Evolutionary conservation across 352 stramenopile species (phyloP).

Genomic region (Globisporangium spiculum): DNA sequence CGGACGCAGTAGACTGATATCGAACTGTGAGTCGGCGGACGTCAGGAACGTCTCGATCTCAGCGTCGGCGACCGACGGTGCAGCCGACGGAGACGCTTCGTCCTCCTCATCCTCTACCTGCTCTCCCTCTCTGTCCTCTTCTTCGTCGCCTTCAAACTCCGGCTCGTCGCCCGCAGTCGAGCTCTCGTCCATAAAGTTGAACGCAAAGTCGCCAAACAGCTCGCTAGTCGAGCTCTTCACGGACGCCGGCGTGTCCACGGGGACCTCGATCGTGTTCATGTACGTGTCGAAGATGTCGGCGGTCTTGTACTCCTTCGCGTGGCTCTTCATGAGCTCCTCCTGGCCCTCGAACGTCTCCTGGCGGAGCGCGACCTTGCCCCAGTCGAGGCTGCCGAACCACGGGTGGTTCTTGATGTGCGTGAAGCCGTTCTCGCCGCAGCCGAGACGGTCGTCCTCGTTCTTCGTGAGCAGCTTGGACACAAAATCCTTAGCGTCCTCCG

Average conservation of each 20-base stretch:
- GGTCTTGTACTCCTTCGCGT: conserved; percentile 79
- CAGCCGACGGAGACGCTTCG: conserved; percentile 18
- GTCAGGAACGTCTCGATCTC: conserved; percentile 46
- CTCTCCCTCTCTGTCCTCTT: conserved; percentile 32
- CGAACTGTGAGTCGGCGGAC: conserved; percentile 60
- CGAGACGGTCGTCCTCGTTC: conserved; percentile 90
- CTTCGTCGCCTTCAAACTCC: conserved; percentile 23
- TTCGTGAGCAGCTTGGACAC: conserved; percentile 92
- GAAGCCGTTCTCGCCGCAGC: conserved; percentile 86
- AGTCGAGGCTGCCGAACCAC: conserved; percentile 88
- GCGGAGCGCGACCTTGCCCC: conserved; percentile 66
- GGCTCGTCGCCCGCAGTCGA: conserved; percentile 23
- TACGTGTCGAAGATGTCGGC: conserved; percentile 85
- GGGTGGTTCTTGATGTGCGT: conserved; percentile 85
- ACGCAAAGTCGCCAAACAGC: conserved; percentile 80
- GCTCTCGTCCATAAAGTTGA: conserved; percentile 75
- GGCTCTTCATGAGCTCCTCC: conserved; percentile 72
- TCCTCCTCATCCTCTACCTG: conserved; percentile 26
- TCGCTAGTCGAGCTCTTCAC: conserved; percentile 69
- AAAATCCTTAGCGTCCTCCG: conserved; percentile 82
- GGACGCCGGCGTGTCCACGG: conserved; percentile 78
- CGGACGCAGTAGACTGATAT: conserved; percentile 68
- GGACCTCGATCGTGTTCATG: conserved; percentile 85
- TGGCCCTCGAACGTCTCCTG: conserved; percentile 66
- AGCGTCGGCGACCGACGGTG: conserved; percentile 24